Conservation (phyloP, 352 stramenopile genomes). For the Phytophthora palmivora region DNA sequence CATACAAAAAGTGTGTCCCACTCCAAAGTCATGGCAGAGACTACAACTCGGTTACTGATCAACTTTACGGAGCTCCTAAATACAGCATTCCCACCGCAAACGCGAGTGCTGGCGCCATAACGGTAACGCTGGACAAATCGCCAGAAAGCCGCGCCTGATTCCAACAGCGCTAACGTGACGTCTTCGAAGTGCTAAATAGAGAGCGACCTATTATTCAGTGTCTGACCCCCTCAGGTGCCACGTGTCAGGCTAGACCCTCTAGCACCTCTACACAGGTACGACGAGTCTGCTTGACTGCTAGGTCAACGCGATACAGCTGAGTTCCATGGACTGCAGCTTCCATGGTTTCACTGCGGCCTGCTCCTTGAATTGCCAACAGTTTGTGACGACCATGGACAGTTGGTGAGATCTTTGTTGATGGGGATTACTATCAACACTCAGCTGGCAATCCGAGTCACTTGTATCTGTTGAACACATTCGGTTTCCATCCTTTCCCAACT, state of each 20-base stretch:
- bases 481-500: background rate
- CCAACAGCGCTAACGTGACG: background rate
- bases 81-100: background rate
- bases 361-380: background rate
- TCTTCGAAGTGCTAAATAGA: background rate
- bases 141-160: background rate
- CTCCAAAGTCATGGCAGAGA: too few relatives aligned
- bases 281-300: background rate
- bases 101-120: background rate
- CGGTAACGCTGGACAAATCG: background rate
- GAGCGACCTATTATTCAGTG: background rate
- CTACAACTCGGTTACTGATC: too few relatives aligned
- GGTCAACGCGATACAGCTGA: background rate
- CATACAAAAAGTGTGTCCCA: too few relatives aligned
- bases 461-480: background rate
- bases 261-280: background rate
- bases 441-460: background rate
- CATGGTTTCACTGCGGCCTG: background rate
- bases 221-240: background rate
- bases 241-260: background rate
- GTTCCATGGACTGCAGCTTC: background rate
- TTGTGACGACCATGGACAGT: background rate
- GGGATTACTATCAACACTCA: background rate
- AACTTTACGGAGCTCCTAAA: too few relatives aligned
- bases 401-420: background rate